phyloP scores from a whole-genome alignment of 2,329 filamentous ascomycete genomes.

The Fusarium oxysporum region DNA sequence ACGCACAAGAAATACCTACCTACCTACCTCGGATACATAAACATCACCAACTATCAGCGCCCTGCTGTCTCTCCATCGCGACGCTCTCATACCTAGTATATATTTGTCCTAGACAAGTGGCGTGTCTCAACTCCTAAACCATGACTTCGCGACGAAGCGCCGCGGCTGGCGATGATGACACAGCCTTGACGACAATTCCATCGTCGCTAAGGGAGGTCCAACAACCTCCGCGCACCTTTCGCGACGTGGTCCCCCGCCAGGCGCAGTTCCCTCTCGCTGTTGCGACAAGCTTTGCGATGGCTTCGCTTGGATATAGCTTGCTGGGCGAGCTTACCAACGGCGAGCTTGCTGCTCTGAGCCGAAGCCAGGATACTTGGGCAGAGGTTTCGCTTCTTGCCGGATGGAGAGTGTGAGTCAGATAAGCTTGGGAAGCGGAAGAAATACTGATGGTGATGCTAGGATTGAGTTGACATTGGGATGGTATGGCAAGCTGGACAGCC shows the following conservation, averaged over 20 bases:
- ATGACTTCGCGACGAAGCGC: constrained; percentile 43
- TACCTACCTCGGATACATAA: not conserved
- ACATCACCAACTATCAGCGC: not conserved
- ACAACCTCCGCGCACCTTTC: constrained; percentile 24
- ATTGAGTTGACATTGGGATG: constrained; percentile 78
- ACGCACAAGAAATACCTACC: constrained; percentile 2
- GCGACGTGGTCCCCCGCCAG: constrained; percentile 52
- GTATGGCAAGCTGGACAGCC: constrained; percentile 79
- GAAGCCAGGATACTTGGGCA: constrained; percentile 69
- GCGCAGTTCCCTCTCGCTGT: constrained; percentile 66
- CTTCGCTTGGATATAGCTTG: constrained; percentile 72
- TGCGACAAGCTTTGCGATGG: constrained; percentile 69
- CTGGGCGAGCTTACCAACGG: constrained; percentile 69
- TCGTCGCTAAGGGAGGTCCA: constrained; percentile 17
- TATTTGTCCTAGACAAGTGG: constrained; percentile 13
- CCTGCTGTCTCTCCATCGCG: constrained; percentile 13
- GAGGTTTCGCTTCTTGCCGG: constrained; percentile 67
- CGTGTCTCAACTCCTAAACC: constrained; percentile 6
- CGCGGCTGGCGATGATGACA: constrained; percentile 33
- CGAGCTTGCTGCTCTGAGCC: constrained; percentile 76
- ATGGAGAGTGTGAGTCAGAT: constrained; percentile 66
- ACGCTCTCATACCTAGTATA: not conserved
- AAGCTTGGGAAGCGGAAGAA: not conserved
- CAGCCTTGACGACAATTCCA: constrained; percentile 28
- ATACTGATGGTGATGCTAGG: constrained; percentile 54